Percentiles rank a stretch among this genome's conserved stretches.
Evolutionary conservation across 129 eudicot species (phyloP).

Genomic region (Saussurea involucrata): DNA sequence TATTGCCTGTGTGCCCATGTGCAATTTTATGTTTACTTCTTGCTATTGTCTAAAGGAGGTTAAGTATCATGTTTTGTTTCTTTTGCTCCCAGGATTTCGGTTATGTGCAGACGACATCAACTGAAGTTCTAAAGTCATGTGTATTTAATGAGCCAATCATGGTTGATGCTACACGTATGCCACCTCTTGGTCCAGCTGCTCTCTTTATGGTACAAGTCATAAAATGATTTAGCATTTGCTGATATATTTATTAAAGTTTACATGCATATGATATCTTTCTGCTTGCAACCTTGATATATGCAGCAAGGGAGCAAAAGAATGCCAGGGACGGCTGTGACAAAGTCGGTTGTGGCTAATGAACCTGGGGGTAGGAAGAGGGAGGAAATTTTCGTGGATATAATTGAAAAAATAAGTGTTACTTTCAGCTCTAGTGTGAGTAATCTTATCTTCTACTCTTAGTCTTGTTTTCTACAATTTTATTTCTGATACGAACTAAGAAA

Average conservation of each 20-base stretch:
- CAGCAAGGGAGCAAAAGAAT: slow-evolving; percentile 97
- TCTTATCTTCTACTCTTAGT: slow-evolving; percentile 4
- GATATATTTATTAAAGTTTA: background rate
- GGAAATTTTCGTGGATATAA: slow-evolving; percentile 95
- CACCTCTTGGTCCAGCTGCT: slow-evolving; percentile 94
- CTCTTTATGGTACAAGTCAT: slow-evolving; percentile 70
- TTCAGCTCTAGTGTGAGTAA: slow-evolving; percentile 93
- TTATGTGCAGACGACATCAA: slow-evolving; percentile 92
- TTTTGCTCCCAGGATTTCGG: slow-evolving; percentile 77
- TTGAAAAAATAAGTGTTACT: slow-evolving; percentile 94
- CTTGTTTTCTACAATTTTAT: background rate
- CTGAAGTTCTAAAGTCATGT: slow-evolving; percentile 89
- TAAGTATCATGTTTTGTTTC: slow-evolving; percentile 1
- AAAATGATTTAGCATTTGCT: background rate
- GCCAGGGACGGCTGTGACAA: slow-evolving; percentile 99
- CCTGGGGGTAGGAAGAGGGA: slow-evolving; percentile 95
- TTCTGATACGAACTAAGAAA: background rate
- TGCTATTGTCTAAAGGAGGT: background rate
- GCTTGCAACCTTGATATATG: slow-evolving; percentile 24
- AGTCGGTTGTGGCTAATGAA: slow-evolving; percentile 94
- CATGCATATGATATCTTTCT: slow-evolving; percentile 9
- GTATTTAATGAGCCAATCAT: slow-evolving; percentile 91
- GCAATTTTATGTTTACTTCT: background rate
- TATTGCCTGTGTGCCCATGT: background rate
- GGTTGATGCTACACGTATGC: slow-evolving; percentile 85